A percentile compares a stretch with the other conserved stretches of the same genome.
phyloP scores from a whole-genome alignment of 345 rosid species.

The Gossypium anomalum region DNA sequence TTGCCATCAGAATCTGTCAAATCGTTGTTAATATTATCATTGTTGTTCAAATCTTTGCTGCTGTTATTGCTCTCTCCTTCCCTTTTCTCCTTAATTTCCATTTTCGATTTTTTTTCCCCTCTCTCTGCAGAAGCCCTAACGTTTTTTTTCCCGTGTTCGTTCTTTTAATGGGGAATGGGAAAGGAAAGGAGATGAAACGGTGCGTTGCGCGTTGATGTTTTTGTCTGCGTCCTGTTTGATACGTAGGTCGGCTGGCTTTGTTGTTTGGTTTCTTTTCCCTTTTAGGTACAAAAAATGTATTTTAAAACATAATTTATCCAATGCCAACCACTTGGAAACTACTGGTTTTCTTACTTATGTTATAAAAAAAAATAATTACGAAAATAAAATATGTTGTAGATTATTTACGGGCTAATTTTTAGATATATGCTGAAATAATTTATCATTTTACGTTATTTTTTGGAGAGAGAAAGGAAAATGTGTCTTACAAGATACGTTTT shows the following conservation, averaged over 20 bases:
- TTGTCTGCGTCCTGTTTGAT: background rate
- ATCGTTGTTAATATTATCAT: constrained; percentile 10
- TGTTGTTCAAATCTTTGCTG: constrained; percentile 33
- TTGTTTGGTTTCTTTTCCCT: too few species aligned
- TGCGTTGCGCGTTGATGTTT: background rate
- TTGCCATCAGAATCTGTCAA: constrained; percentile 16
- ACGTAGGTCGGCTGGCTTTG: too few species aligned
- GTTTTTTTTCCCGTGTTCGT: background rate
- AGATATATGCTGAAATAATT: too few species aligned
- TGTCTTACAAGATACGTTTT: rapidly evolving
- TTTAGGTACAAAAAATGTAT: too few species aligned
- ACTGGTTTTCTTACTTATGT: too few species aligned
- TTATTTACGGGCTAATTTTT: too few species aligned
- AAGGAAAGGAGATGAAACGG: background rate
- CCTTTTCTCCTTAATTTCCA: constrained; percentile 46
- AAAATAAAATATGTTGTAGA: too few species aligned
- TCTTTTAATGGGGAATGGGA: background rate
- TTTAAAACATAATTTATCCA: too few species aligned
- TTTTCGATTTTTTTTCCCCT: constrained; percentile 20
- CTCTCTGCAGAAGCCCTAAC: constrained; percentile 32
- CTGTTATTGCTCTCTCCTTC: constrained; percentile 47
- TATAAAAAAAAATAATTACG: too few species aligned
- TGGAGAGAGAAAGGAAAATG: too few species aligned
- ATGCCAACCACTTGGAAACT: too few species aligned
- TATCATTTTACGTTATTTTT: too few species aligned